Base-by-base conservation (phyloP, 768 basidiomycete species). In the Leccinum aurantiacum region DNA sequence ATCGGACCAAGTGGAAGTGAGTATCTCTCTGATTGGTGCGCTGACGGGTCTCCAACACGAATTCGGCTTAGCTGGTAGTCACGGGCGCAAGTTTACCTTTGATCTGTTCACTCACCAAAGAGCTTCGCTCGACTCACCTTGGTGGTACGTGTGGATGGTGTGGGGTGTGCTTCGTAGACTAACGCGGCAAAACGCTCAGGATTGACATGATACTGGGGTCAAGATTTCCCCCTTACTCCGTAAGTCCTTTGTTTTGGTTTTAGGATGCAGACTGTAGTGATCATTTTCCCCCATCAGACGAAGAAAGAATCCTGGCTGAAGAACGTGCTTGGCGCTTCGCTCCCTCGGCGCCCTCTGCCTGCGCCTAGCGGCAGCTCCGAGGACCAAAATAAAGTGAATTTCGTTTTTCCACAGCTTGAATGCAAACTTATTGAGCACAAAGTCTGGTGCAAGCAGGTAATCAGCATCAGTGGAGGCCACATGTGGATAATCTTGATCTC, bases 71-170 rank as follows among this genome's bases (percentile, higher is more conserved):
- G 90, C 79, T 59, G 87, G 93, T 13, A 77, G 80, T 58, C 85
- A 89, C 67, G 85, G 86, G 4, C 88, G 91, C 38, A 91, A 91
- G 67, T 88, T 77, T 66, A 76, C 79, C 4, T 94, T 93, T 64
- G 88, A 91, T 60, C 76, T 82, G 68, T 94, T 95, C 75, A 91
- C 90, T 0, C 91, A 95, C 69, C 64, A 83, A 22, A 82, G 93
- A 54, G 69, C 86, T 8, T 82, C 87, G 1, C 47, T 82, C 10
- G 77, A 80, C 63, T 75, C 72, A 4, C 82, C 79, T 37, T 59
- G 67, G 58, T 80, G 72, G 72, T 75, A 33, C 3, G 70, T 22
- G 2, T 47, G 19, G 8, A 22, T 15, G 6, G 2, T 14, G 14
- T 27, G 2, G 4, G 6, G 4, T 35, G 9, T 35, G n/a, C 19